Evolutionary conservation across 2,329 filamentous ascomycete genomes (phyloP).

Genomic region (Cordyceps militaris): DNA sequence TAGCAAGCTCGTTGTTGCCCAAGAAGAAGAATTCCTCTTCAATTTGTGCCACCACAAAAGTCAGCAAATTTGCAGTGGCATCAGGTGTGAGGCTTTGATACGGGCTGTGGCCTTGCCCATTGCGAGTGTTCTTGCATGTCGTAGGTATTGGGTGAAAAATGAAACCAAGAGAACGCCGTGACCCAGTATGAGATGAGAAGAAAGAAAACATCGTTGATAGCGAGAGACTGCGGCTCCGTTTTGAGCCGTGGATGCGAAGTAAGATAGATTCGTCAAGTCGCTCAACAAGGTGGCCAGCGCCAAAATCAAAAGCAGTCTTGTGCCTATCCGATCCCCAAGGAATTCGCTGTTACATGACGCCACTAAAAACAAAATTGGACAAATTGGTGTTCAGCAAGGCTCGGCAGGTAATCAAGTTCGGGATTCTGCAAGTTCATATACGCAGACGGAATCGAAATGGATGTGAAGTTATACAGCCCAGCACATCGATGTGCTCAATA

Average conservation of each 20-base stretch:
- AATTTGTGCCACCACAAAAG: neutral
- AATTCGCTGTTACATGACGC: slow-evolving; percentile 2
- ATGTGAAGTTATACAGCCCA: neutral
- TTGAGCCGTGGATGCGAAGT: neutral
- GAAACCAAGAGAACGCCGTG: slow-evolving; percentile 4
- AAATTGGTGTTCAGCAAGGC: neutral
- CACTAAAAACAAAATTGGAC: neutral
- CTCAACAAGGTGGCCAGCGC: neutral
- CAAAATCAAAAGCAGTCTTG: neutral
- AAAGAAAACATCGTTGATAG: neutral
- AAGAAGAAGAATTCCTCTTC: neutral
- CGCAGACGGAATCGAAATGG: neutral
- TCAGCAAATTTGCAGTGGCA: neutral
- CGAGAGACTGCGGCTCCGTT: neutral
- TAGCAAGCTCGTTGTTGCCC: neutral
- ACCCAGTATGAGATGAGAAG: neutral
- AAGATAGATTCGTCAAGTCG: neutral
- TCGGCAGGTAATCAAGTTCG: neutral
- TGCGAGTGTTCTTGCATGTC: neutral
- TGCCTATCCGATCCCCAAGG: neutral
- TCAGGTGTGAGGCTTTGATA: no score
- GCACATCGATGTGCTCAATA: neutral
- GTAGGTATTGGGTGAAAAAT: neutral
- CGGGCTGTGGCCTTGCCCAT: neutral
- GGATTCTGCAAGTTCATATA: neutral